Percentiles rank a stretch among this genome's conserved stretches.
These are phyloP conservation scores for Pholiota adiposa DNA, from an alignment of 1,284 basidiomycete genomes.

Conservation along the genomic window DNA sequence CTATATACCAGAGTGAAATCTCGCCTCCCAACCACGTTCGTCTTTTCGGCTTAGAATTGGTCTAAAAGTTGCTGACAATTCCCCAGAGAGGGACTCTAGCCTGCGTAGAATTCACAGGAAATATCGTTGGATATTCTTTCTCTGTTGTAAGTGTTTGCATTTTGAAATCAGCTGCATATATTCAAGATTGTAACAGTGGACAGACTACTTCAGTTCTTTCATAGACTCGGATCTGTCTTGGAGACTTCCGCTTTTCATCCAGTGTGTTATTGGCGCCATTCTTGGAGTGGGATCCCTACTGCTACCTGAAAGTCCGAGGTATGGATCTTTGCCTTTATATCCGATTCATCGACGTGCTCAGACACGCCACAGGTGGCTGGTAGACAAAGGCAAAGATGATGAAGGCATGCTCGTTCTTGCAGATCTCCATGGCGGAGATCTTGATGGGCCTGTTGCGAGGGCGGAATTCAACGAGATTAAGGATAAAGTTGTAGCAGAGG, in stretches of 20 bases:
- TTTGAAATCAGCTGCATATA: background rate
- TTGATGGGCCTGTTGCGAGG: conserved; percentile 72
- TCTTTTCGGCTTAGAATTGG: conserved; percentile 10
- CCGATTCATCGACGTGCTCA: background rate
- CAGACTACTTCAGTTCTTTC: conserved; percentile 93
- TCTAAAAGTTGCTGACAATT: conserved; percentile 4
- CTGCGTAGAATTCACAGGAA: conserved; percentile 96
- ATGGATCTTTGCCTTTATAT: conserved; percentile 18
- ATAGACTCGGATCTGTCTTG: conserved; percentile 82
- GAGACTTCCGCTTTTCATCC: conserved; percentile 84
- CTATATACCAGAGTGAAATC: conserved; percentile 97
- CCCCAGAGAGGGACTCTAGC: conserved; percentile 84
- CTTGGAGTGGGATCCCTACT: conserved; percentile 84
- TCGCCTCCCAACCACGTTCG: conserved; percentile 91
- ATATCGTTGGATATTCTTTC: conserved; percentile 91
- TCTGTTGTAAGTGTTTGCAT: conserved; percentile 74
- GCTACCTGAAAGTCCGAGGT: conserved; percentile 95
- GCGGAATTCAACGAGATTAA: conserved; percentile 94
- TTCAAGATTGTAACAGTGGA: conserved; percentile 65
- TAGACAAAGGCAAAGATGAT: conserved; percentile 86
- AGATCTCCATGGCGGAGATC: conserved; percentile 90
- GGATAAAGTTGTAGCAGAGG: conserved; percentile 83
- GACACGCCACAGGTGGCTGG: conserved; percentile 92
- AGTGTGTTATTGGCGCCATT: conserved; percentile 86
- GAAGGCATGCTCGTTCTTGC: conserved; percentile 90